Evolutionary conservation across 192 early-diverging fungal species (phyloP).

Genomic region (Linnemannia exigua): DNA sequence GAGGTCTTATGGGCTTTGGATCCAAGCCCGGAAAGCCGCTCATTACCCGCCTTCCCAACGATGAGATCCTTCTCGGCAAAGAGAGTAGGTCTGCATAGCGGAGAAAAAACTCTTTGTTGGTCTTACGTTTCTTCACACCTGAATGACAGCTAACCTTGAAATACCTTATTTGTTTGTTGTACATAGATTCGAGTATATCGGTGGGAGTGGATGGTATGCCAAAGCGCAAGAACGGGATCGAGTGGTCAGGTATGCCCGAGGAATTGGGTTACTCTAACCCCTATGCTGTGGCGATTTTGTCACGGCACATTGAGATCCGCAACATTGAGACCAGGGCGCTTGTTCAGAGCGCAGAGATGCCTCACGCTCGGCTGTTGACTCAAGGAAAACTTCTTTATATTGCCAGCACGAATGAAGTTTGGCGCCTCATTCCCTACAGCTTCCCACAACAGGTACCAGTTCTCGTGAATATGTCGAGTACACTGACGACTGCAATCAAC

Average conservation of each 20-base stretch:
- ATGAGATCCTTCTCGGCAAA: constrained; percentile 74
- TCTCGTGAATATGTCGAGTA: neutral
- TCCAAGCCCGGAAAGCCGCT: constrained; percentile 68
- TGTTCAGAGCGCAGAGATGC: constrained; percentile 85
- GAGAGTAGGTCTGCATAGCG: constrained; percentile 59
- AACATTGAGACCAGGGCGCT: constrained; percentile 86
- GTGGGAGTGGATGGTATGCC: constrained; percentile 68
- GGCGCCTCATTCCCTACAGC: constrained; percentile 76
- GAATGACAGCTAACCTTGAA: neutral
- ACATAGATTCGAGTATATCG: constrained; percentile 71
- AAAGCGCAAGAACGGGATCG: constrained; percentile 71
- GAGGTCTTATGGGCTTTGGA: constrained; percentile 63
- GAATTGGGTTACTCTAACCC: constrained; percentile 77
- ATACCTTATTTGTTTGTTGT: neutral
- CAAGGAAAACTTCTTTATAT: constrained; percentile 85
- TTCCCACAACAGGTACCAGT: constrained; percentile 64
- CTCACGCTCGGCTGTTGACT: constrained; percentile 72
- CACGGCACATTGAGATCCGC: constrained; percentile 85
- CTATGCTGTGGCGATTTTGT: constrained; percentile 79
- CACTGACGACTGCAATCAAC: neutral
- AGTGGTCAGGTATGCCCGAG: constrained; percentile 72
- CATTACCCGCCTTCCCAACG: constrained; percentile 72
- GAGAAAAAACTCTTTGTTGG: too few species aligned
- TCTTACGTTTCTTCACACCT: too few species aligned
- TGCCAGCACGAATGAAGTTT: constrained; percentile 74